Evolutionary conservation across 352 stramenopile species (phyloP), one percentile per base, ranked within the genome.

Genomic region (Aphanomyces euteiches): DNA sequence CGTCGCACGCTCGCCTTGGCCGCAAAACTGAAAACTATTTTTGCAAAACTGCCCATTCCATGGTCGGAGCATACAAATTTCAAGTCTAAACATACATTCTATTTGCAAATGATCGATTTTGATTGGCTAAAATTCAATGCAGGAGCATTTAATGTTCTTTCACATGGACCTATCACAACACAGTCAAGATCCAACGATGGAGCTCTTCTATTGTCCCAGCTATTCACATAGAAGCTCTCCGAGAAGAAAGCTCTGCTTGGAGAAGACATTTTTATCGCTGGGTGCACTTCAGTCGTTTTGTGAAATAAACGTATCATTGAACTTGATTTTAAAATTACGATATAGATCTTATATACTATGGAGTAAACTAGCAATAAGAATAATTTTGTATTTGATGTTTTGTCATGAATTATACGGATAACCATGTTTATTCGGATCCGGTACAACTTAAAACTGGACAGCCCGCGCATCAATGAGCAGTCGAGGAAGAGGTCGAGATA

Each of bases 51-150:
- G 57, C 38, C 36, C 36, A 40, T 4, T 47, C 7, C 12, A n/a
- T 28, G n/a, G 39, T n/a, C 7, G 10, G n/a, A 40, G 4, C 4
- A 70, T 70, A 70, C 64, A 70, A 61, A 70, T 21, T 3, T 34
- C 17, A 61, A 61, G 54, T 63, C 5, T 47, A 60, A 50, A 47
- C 19, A 19, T 47, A 60, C 73, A 66, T 67, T 60, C 47, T 67
- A n/a, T 61, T 43, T 56, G 41, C 41, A 54, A 57, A 69, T 21
- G 43, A 66, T 38, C 50, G 28, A 1, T 19, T 48, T 5, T 74
- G 58, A 74, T 74, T 77, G 72, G 72, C 72, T 19, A 72, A 78
- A 74, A 82, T 50, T 50, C 43, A n/a, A 50, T 3, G 43, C 28
- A 28, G 28, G 28, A 2, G 28, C 28, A 28, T 28, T 28, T 28